A percentile compares a stretch with the other conserved stretches of the same genome.
Conservation (phyloP, 768 basidiomycete species). For the Pulveroboletus sp. region DNA sequence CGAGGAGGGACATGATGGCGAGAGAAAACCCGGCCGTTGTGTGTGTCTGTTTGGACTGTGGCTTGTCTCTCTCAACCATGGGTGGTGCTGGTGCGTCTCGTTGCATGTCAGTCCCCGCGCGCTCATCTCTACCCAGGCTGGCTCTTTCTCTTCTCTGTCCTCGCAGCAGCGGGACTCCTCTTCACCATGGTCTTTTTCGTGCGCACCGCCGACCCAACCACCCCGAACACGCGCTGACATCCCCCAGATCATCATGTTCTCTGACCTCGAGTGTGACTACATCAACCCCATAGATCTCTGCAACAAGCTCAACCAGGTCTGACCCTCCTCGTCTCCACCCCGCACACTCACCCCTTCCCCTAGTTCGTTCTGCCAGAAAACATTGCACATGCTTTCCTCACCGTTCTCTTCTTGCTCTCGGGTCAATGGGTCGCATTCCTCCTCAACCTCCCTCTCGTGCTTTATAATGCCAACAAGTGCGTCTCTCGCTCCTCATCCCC, state of each 20-base stretch:
- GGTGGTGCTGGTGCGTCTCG: constrained; percentile 40
- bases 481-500: constrained; percentile 26
- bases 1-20: constrained; percentile 29
- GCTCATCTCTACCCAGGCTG: constrained; percentile 59
- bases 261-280: constrained; percentile 98
- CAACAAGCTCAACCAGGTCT: constrained; percentile 97
- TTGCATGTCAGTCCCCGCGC: not conserved
- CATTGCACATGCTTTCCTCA: constrained; percentile 88
- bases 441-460: constrained; percentile 83
- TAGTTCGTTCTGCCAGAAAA: constrained; percentile 98
- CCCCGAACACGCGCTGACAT: not conserved
- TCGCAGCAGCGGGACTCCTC: constrained; percentile 89
- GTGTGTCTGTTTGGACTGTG: constrained; percentile 27
- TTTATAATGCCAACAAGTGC: constrained; percentile 92
- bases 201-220: constrained; percentile 36
- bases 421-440: constrained; percentile 95
- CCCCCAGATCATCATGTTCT: constrained; percentile 97
- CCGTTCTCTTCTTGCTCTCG: constrained; percentile 84
- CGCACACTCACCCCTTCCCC: not conserved
- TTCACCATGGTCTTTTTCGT: constrained; percentile 99
- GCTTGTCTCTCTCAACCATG: constrained; percentile 27
- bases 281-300: constrained; percentile 99
- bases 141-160: constrained; percentile 95
- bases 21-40: constrained; percentile 17
- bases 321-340: not conserved